These are phyloP conservation scores for Pythium aphanidermatum DNA, from an alignment of 352 stramenopile species.

Conservation along the genomic window DNA sequence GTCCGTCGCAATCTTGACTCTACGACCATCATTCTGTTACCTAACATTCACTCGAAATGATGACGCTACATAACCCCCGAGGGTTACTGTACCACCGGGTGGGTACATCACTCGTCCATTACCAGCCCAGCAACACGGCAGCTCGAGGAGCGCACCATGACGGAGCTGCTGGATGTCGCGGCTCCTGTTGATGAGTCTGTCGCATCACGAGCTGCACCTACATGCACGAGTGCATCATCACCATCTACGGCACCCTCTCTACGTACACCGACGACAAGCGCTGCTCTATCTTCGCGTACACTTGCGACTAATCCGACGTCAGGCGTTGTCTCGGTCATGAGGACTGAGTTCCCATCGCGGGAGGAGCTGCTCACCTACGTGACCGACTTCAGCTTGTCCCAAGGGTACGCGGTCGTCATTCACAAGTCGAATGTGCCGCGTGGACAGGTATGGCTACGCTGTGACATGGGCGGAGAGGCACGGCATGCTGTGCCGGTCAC, in stretches of 20 bases:
- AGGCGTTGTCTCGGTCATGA: no score
- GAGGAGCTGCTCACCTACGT: constrained; percentile 35
- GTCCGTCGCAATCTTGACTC: no score
- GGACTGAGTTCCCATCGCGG: constrained; percentile 29
- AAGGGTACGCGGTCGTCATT: constrained; percentile 41
- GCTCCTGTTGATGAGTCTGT: no score
- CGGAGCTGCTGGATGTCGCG: neutral
- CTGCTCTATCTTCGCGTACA: no score
- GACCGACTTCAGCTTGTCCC: constrained; percentile 25
- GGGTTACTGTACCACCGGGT: neutral
- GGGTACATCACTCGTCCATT: neutral
- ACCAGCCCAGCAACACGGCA: neutral
- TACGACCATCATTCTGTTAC: no score
- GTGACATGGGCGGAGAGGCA: constrained; percentile 26
- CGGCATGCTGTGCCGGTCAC: neutral
- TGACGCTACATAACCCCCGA: no score
- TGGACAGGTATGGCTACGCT: constrained; percentile 41
- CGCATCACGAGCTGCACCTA: no score
- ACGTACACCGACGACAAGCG: no score
- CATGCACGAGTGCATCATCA: no score
- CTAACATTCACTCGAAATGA: no score
- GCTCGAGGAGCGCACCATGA: neutral
- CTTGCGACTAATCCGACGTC: no score
- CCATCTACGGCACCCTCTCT: no score
- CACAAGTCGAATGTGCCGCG: constrained; percentile 41